phyloP scores from a whole-genome alignment of 352 stramenopile genomes.

The Globisporangium nodosum region DNA sequence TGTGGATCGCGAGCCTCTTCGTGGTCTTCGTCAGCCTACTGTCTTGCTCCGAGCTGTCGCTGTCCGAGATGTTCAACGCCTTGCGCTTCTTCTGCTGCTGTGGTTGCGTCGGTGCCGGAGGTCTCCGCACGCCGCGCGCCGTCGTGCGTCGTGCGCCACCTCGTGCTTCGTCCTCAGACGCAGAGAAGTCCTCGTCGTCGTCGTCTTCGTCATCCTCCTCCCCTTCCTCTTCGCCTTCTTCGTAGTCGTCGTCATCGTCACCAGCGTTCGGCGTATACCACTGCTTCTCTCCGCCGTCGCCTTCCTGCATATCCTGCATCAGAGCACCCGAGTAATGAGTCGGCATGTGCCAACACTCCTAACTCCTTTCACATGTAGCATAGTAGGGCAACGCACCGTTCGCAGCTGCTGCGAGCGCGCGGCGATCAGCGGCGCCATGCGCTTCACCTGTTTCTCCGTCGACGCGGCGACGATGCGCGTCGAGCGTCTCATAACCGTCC shows the following conservation, averaged over 20 bases:
- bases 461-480: constrained; percentile 46
- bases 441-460: constrained; percentile 32
- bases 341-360: not conserved
- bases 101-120: not conserved
- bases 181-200: constrained; percentile 21
- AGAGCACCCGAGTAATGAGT: too few species aligned
- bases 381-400: constrained; percentile 12
- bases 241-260: constrained; percentile 25
- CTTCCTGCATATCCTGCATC: too few species aligned
- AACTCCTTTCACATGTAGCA: not conserved
- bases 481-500: constrained; percentile 47
- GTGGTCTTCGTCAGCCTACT: constrained; percentile 2
- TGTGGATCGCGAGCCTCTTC: not conserved
- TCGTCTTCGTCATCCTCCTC: constrained; percentile 31
- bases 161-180: constrained; percentile 23
- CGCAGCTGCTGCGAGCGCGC: constrained; percentile 20
- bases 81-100: constrained; percentile 33
- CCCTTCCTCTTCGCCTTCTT: constrained; percentile 20
- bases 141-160: not conserved
- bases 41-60: constrained; percentile 48
- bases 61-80: constrained; percentile 30
- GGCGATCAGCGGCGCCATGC: constrained; percentile 61
- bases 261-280: constrained; percentile 16
- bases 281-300: too few species aligned
- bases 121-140: constrained; percentile 11